A percentile compares a stretch with the other conserved stretches of the same genome.
These are phyloP conservation scores for Phytophthora fragariaefolia DNA, from an alignment of 352 stramenopile genomes.

Conservation along the genomic window DNA sequence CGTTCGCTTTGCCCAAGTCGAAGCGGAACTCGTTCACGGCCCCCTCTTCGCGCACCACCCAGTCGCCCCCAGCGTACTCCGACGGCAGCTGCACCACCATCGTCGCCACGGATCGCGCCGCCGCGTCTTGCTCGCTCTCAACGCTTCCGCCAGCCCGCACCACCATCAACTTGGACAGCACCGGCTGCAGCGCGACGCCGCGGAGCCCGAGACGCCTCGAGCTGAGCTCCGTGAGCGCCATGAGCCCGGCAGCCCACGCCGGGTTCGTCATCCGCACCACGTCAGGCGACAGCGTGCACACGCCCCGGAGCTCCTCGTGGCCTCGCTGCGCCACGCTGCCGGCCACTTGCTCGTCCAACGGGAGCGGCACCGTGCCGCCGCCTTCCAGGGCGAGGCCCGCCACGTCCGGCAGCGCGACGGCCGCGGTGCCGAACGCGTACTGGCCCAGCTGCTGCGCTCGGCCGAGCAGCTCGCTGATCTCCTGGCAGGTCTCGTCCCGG, in stretches of 20 bases:
- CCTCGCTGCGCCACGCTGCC: background rate
- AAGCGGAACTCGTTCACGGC: background rate
- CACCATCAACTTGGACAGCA: conserved; percentile 11
- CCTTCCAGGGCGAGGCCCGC: conserved; percentile 6
- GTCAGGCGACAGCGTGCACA: background rate
- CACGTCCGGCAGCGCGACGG: conserved; percentile 1
- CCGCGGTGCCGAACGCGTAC: conserved; percentile 7
- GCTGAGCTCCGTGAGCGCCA: background rate
- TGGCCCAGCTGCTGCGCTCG: background rate
- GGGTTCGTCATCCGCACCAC: conserved; percentile 7
- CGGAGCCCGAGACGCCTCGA: conserved; percentile 3
- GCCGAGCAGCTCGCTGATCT: conserved; percentile 17
- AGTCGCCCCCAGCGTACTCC: conserved; percentile 6
- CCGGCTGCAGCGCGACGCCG: background rate
- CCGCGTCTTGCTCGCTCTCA: no score
- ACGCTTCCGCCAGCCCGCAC: background rate
- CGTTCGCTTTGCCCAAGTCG: conserved; percentile 7
- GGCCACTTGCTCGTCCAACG: background rate
- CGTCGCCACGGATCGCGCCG: conserved; percentile 1
- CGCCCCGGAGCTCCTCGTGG: background rate
- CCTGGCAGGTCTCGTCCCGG: conserved; percentile 1
- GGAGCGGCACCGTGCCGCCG: conserved; percentile 3
- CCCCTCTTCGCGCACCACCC: conserved; percentile 7
- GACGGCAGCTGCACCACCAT: conserved; percentile 18
- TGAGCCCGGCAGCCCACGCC: background rate